Percentiles rank a stretch among this genome's conserved stretches.
Evolutionary conservation across 1,139 yeast genomes (phyloP).

Genomic region (Diutina mesorugosa): DNA sequence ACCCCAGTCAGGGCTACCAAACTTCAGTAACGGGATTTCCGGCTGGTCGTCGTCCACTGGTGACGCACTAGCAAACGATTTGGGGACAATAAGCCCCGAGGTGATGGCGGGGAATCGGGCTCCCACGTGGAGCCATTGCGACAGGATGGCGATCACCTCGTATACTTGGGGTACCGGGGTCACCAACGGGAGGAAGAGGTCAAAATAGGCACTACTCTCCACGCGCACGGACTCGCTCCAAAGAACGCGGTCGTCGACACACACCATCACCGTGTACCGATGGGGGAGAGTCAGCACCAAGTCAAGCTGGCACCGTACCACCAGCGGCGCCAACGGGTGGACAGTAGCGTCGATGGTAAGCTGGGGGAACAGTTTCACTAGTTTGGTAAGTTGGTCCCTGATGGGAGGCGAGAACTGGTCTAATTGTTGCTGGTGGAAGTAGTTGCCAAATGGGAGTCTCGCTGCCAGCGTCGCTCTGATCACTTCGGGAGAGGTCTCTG

Average conservation of each 20-base stretch:
- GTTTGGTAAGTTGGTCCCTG: neutral
- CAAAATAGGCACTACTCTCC: neutral
- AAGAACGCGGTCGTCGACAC: neutral
- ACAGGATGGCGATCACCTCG: neutral
- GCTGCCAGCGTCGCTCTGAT: conserved; percentile 69
- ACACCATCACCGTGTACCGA: neutral
- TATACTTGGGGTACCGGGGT: neutral
- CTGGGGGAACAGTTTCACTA: neutral
- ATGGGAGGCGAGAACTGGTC: neutral
- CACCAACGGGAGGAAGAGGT: neutral
- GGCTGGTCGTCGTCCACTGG: neutral
- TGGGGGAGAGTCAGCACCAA: neutral
- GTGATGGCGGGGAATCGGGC: neutral
- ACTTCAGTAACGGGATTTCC: conserved; percentile 10
- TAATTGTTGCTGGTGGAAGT: conserved; percentile 36
- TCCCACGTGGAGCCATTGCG: neutral
- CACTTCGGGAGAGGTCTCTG: conserved; percentile 54
- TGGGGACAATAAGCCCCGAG: neutral
- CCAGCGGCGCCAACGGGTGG: neutral
- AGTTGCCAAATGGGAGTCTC: conserved; percentile 71
- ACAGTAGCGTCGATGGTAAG: neutral
- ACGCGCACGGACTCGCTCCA: neutral
- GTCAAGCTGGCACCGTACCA: neutral
- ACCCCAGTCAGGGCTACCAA: conserved; percentile 29
- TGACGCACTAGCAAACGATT: neutral